Evolutionary conservation across 257 asterid species (phyloP).

Genomic region (Coffea canephora): DNA sequence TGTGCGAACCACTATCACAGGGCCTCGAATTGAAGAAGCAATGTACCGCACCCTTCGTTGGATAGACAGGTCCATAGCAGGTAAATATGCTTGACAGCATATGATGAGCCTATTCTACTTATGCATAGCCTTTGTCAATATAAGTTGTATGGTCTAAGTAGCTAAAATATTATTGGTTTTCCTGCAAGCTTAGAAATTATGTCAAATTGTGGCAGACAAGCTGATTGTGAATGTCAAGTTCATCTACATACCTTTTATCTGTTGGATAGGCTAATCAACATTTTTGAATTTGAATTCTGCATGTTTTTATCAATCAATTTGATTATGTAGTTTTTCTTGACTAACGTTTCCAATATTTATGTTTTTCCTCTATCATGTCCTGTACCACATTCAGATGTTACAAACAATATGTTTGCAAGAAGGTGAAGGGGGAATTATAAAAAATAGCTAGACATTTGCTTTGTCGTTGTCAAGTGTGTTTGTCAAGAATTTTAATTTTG

Average conservation of each 20-base stretch:
- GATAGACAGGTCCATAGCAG: slow-evolving; percentile 98
- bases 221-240: background rate
- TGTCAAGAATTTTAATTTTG: slow-evolving; percentile 8
- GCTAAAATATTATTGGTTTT: background rate
- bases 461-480: background rate
- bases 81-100: slow-evolving; percentile 32
- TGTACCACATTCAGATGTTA: background rate
- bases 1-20: slow-evolving; percentile 91
- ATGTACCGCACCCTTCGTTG: slow-evolving; percentile 98
- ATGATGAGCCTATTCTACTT: background rate
- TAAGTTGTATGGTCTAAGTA: background rate
- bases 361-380: background rate
- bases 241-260: background rate
- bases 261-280: background rate
- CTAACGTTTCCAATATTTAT: background rate
- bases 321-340: background rate
- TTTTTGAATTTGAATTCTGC: background rate
- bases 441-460: background rate
- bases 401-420: background rate
- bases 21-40: slow-evolving; percentile 95
- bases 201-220: background rate
- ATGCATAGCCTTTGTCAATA: background rate
- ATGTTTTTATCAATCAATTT: background rate
- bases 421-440: background rate
- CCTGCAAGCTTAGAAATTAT: background rate